Conservation (phyloP, 2,329 filamentous ascomycete genomes). For the Daldinia sp. region DNA sequence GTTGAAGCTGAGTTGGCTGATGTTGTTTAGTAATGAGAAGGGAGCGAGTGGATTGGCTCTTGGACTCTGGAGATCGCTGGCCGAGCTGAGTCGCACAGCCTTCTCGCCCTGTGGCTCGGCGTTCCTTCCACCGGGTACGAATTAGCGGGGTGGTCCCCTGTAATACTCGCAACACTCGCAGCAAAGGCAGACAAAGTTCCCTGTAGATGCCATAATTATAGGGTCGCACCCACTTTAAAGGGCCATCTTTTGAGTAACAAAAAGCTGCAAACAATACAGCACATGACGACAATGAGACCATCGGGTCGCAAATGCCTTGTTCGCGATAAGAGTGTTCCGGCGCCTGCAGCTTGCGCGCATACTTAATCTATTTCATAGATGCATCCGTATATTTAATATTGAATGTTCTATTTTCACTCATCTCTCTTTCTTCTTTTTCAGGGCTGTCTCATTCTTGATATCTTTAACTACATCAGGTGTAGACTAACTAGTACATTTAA, state of each 20-base stretch:
- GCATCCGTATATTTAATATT: slow-evolving; percentile 10
- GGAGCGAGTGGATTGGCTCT: slow-evolving; percentile 19
- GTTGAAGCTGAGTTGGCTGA: slow-evolving; percentile 23
- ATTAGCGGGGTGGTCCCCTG: slow-evolving; percentile 25
- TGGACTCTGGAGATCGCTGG: background rate
- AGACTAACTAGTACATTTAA: background rate
- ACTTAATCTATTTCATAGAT: background rate
- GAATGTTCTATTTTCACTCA: background rate
- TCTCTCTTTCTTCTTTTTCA: background rate
- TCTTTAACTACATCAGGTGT: background rate
- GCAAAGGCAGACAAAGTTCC: background rate
- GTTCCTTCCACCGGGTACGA: slow-evolving; percentile 28
- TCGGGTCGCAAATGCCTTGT: slow-evolving; percentile 15
- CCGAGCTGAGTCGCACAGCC: slow-evolving; percentile 35
- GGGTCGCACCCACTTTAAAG: slow-evolving; percentile 6
- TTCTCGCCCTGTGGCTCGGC: slow-evolving; percentile 28
- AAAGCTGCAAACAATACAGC: slow-evolving; percentile 25
- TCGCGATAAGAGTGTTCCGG: slow-evolving; percentile 8
- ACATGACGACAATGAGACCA: slow-evolving; percentile 39
- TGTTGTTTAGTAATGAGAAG: slow-evolving; percentile 20
- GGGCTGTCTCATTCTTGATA: slow-evolving; percentile 1
- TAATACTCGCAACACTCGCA: background rate
- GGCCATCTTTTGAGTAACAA: background rate
- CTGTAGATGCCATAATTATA: slow-evolving; percentile 12
- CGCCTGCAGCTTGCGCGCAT: background rate